A percentile compares a stretch with the other conserved stretches of the same genome.
Conservation (phyloP, 371 early-diverging fungal genomes). For the Mucor mucedo region DNA sequence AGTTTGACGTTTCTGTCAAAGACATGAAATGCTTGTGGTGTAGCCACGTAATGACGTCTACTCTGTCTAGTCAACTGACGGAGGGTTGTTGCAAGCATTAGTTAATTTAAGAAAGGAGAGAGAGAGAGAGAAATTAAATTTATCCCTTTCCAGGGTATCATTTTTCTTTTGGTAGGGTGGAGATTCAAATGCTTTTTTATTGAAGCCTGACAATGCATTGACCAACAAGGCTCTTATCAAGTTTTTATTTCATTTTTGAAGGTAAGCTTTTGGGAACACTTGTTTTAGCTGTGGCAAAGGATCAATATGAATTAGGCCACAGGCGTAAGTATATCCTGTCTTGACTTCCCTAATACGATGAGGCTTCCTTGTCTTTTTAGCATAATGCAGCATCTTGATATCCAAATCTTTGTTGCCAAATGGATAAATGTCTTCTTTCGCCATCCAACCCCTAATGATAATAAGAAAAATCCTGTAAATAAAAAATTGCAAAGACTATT, state of each 20-base stretch:
- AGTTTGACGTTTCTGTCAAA: constrained; percentile 80
- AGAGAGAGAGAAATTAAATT: no score
- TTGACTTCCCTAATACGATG: constrained; percentile 39
- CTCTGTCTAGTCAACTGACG: neutral
- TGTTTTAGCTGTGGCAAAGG: constrained; percentile 8
- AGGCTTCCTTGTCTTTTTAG: constrained; percentile 33
- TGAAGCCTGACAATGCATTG: no score
- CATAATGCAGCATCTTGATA: constrained; percentile 35
- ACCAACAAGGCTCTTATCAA: no score
- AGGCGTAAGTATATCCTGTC: constrained; percentile 39
- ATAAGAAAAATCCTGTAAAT: neutral
- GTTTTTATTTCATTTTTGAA: no score
- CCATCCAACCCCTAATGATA: constrained; percentile 49
- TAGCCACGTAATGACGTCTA: constrained; percentile 7
- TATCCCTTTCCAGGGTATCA: no score
- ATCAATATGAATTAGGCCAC: constrained; percentile 33
- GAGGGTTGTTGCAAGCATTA: neutral
- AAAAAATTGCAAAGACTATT: neutral
- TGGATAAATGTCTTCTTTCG: constrained; percentile 24
- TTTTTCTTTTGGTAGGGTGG: no score
- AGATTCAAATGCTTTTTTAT: no score
- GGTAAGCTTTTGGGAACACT: neutral
- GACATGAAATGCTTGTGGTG: constrained; percentile 58
- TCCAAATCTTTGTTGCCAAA: constrained; percentile 43
- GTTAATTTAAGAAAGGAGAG: no score